Evolutionary conservation across 257 asterid genomes (phyloP), one percentile per base, ranked within the genome.

Genomic region (Catharanthus roseus): DNA sequence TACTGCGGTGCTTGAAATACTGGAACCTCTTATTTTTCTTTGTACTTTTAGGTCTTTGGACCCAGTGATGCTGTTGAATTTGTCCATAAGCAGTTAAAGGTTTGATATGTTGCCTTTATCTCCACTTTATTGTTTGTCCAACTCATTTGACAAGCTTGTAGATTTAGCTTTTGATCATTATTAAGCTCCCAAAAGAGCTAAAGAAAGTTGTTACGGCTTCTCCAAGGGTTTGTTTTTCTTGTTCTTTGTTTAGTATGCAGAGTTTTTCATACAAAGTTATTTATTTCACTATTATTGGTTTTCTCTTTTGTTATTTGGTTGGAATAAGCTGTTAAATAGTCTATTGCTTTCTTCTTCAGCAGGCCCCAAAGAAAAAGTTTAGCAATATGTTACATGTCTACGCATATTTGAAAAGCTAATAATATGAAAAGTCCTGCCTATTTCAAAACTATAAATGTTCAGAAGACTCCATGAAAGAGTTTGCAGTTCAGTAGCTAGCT

Each of bases 31-130:
- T 54, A 60, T 33, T 64, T n/a, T 74, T 41, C 13, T 36, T 33
- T 67, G 55, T 45, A 60, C 67, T 71, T 75, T 66, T 82, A 90
- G 97, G 97, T 92, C 68, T 92, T 92, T 82, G 98, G 96, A 70
- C 89, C 98, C 74, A 82, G 96, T 74, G 98, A 92, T 80, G 97
- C 98, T 81, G 93, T 90, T 81, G 89, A 85, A 66, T 92, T 90
- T 83, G 97, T 92, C 78, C 84, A 79, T 70, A 87, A 87, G 84
- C 80, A 88, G 75, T 76, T 92, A 78, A 87, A 90, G 98, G 98
- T 92, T 71, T 19, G 83, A 69, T 62, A 44, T 60, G 10, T 63
- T 72, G 71, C 36, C 2, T 73, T 28, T 77, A 70, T 47, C 33
- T 66, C 15, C 13, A 21, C 41, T 42, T 62, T 19, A 11, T 64